Percentiles rank a stretch among this genome's conserved stretches.
Evolutionary conservation across 345 rosid species (phyloP).

Genomic region (Corchorus olitorius): DNA sequence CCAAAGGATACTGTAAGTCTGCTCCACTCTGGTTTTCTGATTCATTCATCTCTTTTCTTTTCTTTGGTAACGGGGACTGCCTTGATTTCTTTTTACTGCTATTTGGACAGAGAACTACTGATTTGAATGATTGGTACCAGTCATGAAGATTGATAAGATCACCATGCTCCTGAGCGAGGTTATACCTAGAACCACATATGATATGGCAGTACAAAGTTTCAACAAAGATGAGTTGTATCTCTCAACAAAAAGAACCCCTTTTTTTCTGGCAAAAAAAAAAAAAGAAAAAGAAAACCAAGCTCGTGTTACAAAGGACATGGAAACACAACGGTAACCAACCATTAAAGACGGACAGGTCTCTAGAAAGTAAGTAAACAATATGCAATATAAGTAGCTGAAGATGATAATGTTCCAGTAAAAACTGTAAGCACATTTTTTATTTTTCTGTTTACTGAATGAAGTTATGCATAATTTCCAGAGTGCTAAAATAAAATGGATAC

Average conservation of each 20-base stretch:
- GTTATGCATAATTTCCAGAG: no score
- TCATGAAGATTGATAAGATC: slow-evolving; percentile 89
- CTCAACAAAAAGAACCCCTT: not conserved
- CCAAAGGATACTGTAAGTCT: slow-evolving; percentile 81
- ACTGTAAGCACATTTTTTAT: no score
- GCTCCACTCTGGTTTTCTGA: slow-evolving; percentile 59
- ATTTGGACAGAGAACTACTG: slow-evolving; percentile 37
- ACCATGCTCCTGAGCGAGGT: slow-evolving; percentile 81
- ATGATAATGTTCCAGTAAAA: no score
- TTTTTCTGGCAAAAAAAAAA: no score
- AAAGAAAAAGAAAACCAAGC: slow-evolving; percentile 8
- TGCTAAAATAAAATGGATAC: not conserved
- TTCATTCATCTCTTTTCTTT: slow-evolving; percentile 53
- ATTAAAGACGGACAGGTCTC: not conserved
- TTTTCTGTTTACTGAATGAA: no score
- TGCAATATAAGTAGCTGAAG: no score
- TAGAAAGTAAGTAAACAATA: not conserved
- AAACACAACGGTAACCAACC: not conserved
- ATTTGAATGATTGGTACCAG: slow-evolving; percentile 91
- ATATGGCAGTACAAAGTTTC: not conserved
- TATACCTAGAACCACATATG: slow-evolving; percentile 52
- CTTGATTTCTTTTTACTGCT: slow-evolving; percentile 54
- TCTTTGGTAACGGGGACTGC: slow-evolving; percentile 60
- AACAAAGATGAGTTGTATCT: not conserved
- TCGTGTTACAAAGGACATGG: not conserved